Base-by-base conservation (phyloP, 495 filamentous ascomycete species). In the Ramalina intermedia region DNA sequence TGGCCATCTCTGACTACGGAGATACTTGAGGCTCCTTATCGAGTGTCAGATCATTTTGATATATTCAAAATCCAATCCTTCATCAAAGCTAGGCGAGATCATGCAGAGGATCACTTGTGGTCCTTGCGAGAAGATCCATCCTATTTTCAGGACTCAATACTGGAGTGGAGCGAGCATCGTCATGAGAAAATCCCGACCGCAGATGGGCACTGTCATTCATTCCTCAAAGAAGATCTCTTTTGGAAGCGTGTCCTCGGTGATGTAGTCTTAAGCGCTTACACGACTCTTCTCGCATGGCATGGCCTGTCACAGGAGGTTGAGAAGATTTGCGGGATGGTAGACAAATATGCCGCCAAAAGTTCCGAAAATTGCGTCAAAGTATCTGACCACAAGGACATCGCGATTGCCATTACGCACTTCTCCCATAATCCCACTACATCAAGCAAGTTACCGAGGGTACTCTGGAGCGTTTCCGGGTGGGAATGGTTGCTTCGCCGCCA, bases 71-170 rank as follows among this genome's bases (percentile, higher is more conserved):
- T 79, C 1, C 48, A 65, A 37, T 50, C 58, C 0, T 50, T 80
- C 3, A 41, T 78, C 1, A 36, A 42, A 1, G 66, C 74, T 0
- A 64, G 60, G 46, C 43, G 47, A 1, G 49, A 58, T 1, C 63
- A 63, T 17, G 63, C 67, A 3, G 65, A 46, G 7, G 43, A 35
- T 35, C 43, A 46, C 18, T 29, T 46, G 6, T 73, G 67, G 68
- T 50, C 63, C 1, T 54, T 79, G 36, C 65, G 76, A n/a, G 74
- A 77, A 46, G 73, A 80, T 54, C 74, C 76, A 0, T 61, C 48
- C 5, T 80, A 76, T 51, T 77, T 79, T 41, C 54, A 54, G 4
- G 57, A 61, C 6, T 26, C 48, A 13, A 2, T 75, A 0, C 47
- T 43, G 6, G 62, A 71, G 0, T 46, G 41, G 9, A 55, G 50